phyloP scores from a whole-genome alignment of 371 early-diverging fungal genomes.

The Apophysomyces sp. region DNA sequence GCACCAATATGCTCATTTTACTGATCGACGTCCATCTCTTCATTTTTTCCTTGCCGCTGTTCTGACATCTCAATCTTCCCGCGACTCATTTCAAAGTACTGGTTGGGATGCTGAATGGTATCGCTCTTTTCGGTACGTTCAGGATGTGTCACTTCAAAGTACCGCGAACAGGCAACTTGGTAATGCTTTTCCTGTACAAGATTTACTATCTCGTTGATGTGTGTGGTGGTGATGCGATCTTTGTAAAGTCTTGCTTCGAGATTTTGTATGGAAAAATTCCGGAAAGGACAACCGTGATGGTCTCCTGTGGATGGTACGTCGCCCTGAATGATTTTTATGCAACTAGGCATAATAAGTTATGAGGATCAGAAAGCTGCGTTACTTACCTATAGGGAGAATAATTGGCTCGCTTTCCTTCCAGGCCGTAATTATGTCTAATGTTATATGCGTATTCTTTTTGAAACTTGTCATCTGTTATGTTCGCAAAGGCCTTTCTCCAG shows the following conservation, averaged over 20 bases:
- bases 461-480: constrained; percentile 87
- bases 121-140: constrained; percentile 45
- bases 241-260: constrained; percentile 56
- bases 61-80: neutral
- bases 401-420: constrained; percentile 94
- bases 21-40: neutral
- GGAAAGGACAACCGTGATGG: constrained; percentile 97
- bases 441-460: constrained; percentile 94
- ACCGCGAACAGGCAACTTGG: constrained; percentile 91
- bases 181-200: constrained; percentile 80
- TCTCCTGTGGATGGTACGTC: constrained; percentile 82
- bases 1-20: no score
- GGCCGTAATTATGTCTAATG: constrained; percentile 97
- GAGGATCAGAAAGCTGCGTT: no score
- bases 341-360: no score
- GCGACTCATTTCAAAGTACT: constrained; percentile 82
- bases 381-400: constrained; percentile 87
- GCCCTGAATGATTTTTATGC: constrained; percentile 84
- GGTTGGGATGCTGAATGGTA: constrained; percentile 89
- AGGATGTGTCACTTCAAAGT: constrained; percentile 76
- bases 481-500: constrained; percentile 84
- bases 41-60: neutral
- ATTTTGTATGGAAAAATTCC: constrained; percentile 68
- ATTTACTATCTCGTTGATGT: constrained; percentile 64
- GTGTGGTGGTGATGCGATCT: constrained; percentile 49